Evolutionary conservation across 2,329 filamentous ascomycete genomes (phyloP), one percentile per base, ranked within the genome.

Genomic region (Corniculantispora saksenae): DNA sequence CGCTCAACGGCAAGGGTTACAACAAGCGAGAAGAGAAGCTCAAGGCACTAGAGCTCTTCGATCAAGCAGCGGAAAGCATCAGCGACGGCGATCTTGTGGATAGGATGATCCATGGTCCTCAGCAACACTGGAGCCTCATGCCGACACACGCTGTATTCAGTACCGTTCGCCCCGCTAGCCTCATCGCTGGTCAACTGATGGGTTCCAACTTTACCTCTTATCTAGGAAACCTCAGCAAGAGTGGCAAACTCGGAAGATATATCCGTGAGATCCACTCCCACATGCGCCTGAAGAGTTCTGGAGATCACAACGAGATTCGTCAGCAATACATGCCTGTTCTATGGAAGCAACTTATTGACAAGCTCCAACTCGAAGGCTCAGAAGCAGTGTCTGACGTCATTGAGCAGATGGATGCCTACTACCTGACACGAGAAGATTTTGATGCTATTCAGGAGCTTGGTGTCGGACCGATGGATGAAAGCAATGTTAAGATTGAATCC

Each of bases 41-140:
- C 62, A 97, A 97, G 76, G 80, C 88, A n/a, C 84, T 99, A 9
- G 93, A 98, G 76, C 82, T 98, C 9, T 87, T 90, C 25, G 94
- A 97, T 69, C 86, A 92, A 71, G 95, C 95, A 3, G 94, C 95
- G 3, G 91, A 96, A 74, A 97, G 94, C 74, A 99, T 99, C 79
- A 97, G 93, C 72, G 95, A 99, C 73, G 95, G 95, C 66, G 95
- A 99, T 75, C 81, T 99, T 43, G 92, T 98, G 2, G 95, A 99
- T 77, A 87, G 93, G 61, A 97, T 99, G 94, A 99, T 99, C 66
- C 95, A 99, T 76, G 95, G 95, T 29, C 92, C 93, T 53, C 95
- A 99, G 75, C 95, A 99, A 75, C 95, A 99, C 68, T 99, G 95
- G 95, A 95, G 92, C 74, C 80, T 99, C 67, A 99, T 99, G 95